Base-by-base conservation (phyloP, 192 early-diverging fungal species). In the Entomortierella beljakovae region DNA sequence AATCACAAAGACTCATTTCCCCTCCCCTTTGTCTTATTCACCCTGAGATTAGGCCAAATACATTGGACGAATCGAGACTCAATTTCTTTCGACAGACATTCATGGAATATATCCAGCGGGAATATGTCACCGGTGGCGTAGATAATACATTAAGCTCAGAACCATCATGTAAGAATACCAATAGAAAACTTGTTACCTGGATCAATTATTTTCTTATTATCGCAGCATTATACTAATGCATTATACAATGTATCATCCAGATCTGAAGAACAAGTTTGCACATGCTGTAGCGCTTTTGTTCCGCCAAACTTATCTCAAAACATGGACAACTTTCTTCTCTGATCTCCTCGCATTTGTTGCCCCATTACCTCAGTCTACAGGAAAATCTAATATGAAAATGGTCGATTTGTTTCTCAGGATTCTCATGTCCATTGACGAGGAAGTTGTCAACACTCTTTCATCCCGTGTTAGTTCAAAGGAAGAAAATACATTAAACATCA, bases 281-380 rank as follows among this genome's bases (percentile, higher is more conserved):
- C 92, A 93, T 60, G 87, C 92, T 23, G 80, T 98, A 18, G 92
- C 94, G 20, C 65, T 95, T 40, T 75, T 98, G 5, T 95, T 94
- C 73, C 77, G 89, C n/a, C 86, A 91, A 57, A 86, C 90, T 64
- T 98, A 96, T 66, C 93, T 92, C n/a, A 83, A 87, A 38, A 87
- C 87, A 42, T 98, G 97, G 97, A 90, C 90, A 11, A 85, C 90
- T 6, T 97, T 98, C 80, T 93, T 97, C 50, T 89, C 91, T 38
- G 95, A 98, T 58, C 83, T 97, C 68, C 80, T 98, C 16, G 74
- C 84, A 9, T 75, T 96, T 61, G 66, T 92, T 25, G 71, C 71
- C 26, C 86, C 89, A 15, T 70, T 84, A 42, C 81, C 81, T 38
- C 76, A 81, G 22, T 83, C 85, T 18, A 72, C 81, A 10, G 79